Percentiles rank a stretch among this genome's conserved stretches.
phyloP scores from a whole-genome alignment of 306 rosid genomes.

The Quercus glauca region DNA sequence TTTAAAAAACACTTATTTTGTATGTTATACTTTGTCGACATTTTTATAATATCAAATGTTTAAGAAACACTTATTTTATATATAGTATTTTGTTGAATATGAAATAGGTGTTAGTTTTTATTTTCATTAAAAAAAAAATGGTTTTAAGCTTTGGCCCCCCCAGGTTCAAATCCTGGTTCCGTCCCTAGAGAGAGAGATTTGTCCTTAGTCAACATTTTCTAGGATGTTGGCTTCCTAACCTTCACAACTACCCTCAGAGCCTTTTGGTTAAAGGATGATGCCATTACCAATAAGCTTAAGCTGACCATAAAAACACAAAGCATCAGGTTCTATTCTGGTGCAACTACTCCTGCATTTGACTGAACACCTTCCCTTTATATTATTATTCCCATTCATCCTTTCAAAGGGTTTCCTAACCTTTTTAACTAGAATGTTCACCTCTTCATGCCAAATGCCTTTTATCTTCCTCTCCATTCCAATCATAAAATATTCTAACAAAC shows the following conservation, averaged over 20 bases:
- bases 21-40: too few species aligned
- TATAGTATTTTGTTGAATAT: too few species aligned
- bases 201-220: constrained; percentile 22
- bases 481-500: constrained; percentile 2
- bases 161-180: too few species aligned
- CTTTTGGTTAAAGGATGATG: constrained; percentile 14
- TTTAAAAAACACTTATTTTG: too few species aligned
- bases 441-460: constrained; percentile 14
- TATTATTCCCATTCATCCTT: neutral
- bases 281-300: constrained; percentile 19
- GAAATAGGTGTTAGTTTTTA: too few species aligned
- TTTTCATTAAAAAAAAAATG: too few species aligned
- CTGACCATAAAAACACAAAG: constrained; percentile 7
- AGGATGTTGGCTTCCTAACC: constrained; percentile 31
- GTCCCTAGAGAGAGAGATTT: neutral
- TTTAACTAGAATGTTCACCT: constrained; percentile 11
- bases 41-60: too few species aligned
- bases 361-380: constrained; percentile 23
- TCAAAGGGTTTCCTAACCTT: neutral
- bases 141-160: too few species aligned
- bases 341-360: constrained; percentile 35
- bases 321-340: constrained; percentile 29
- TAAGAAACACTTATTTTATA: too few species aligned
- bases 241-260: constrained; percentile 31
- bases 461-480: neutral